These are phyloP conservation scores for Verticillium longisporum DNA, from an alignment of 2,329 filamentous ascomycete species.

Conservation along the genomic window DNA sequence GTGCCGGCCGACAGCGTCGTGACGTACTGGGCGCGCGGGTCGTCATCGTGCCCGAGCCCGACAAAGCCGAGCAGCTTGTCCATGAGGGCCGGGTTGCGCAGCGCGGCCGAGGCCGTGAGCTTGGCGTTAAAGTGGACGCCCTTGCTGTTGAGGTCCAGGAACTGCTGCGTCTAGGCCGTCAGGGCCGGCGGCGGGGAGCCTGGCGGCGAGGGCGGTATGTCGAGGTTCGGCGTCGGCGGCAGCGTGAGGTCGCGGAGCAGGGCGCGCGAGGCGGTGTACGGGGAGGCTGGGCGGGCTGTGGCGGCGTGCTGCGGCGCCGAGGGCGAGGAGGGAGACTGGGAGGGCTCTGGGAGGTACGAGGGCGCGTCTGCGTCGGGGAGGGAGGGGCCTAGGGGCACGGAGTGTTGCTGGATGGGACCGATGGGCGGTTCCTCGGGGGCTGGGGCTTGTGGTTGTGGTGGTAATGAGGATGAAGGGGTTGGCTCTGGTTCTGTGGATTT, in stretches of 20 bases:
- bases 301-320: constrained; percentile 1
- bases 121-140: constrained; percentile 74
- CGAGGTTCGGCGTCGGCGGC: constrained; percentile 62
- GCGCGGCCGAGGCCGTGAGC: constrained; percentile 56
- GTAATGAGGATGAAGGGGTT: background rate
- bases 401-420: constrained; percentile 22
- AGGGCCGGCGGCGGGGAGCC: constrained; percentile 46
- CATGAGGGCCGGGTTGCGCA: constrained; percentile 66
- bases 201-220: constrained; percentile 68
- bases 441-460: background rate
- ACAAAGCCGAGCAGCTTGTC: constrained; percentile 69
- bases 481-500: constrained; percentile 2
- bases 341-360: constrained; percentile 1
- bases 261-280: constrained; percentile 59
- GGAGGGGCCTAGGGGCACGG: constrained; percentile 29
- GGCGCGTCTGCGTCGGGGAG: constrained; percentile 22
- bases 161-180: constrained; percentile 64
- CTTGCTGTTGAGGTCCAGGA: constrained; percentile 69
- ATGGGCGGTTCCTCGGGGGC: constrained; percentile 9
- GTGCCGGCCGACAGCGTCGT: constrained; percentile 50
- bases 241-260: constrained; percentile 67
- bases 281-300: constrained; percentile 43
- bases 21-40: constrained; percentile 52
- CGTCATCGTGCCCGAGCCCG: constrained; percentile 32
- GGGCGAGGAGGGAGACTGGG: background rate